phyloP scores from a whole-genome alignment of 148 eudicot genomes.

The Drosera capensis region DNA sequence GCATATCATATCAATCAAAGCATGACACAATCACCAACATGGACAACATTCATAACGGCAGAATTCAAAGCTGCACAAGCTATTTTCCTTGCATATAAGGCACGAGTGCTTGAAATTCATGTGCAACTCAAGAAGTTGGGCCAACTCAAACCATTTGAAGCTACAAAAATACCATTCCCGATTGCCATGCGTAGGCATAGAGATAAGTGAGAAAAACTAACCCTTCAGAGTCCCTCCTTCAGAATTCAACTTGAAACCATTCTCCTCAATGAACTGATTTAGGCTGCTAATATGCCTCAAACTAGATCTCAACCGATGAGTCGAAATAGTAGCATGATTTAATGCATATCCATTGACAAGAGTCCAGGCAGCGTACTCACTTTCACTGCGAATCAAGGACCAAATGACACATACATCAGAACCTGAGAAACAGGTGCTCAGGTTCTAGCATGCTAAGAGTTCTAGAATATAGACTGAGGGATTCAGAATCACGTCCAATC shows the following conservation, averaged over 20 bases:
- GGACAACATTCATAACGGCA: too few species aligned
- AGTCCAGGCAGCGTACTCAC: constrained; percentile 99
- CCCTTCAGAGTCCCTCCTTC: constrained; percentile 90
- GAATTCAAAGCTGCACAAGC: too few species aligned
- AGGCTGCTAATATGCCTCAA: constrained; percentile 46
- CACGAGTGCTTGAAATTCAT: too few species aligned
- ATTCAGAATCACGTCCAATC: neutral
- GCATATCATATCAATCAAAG: neutral
- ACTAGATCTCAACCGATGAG: constrained; percentile 55
- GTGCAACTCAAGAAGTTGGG: too few species aligned
- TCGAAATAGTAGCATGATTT: constrained; percentile 85
- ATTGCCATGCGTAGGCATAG: too few species aligned
- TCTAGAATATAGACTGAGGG: neutral
- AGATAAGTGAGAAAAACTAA: constrained; percentile 12
- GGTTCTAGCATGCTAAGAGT: neutral
- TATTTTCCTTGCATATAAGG: too few species aligned
- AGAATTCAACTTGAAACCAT: constrained; percentile 72
- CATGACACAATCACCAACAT: neutral
- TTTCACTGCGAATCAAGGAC: constrained; percentile 45
- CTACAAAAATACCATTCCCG: too few species aligned
- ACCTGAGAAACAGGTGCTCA: neutral
- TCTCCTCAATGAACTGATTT: constrained; percentile 69
- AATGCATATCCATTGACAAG: constrained; percentile 88
- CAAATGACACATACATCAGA: neutral
- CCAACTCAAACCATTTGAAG: too few species aligned